Evolutionary conservation across 129 eudicot genomes (phyloP).

Genomic region (Helianthus annuus): HanXRQr2.0-SUNRISE NC_035437.2:167464162-167464661

Average conservation of each 20-base stretch:
- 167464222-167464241: no score
- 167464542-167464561: constrained; percentile 71
- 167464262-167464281: background rate
- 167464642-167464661: constrained; percentile 53
- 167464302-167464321: background rate
- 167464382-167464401: constrained; percentile 74
- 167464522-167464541: constrained; percentile 11
- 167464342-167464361: constrained; percentile 57
- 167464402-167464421: constrained; percentile 71
- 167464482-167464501: background rate
- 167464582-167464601: constrained; percentile 75
- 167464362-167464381: constrained; percentile 61
- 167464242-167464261: no score
- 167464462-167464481: constrained; percentile 53
- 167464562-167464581: constrained; percentile 66
- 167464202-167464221: background rate
- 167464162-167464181: no score
- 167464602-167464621: constrained; percentile 66
- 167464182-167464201: no score
- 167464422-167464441: constrained; percentile 57
- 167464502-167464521: background rate
- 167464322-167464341: background rate
- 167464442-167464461: constrained; percentile 79
- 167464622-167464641: constrained; percentile 59
- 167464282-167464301: background rate